phyloP scores from a whole-genome alignment of 495 filamentous ascomycete genomes.

The Podospora didyma region DNA sequence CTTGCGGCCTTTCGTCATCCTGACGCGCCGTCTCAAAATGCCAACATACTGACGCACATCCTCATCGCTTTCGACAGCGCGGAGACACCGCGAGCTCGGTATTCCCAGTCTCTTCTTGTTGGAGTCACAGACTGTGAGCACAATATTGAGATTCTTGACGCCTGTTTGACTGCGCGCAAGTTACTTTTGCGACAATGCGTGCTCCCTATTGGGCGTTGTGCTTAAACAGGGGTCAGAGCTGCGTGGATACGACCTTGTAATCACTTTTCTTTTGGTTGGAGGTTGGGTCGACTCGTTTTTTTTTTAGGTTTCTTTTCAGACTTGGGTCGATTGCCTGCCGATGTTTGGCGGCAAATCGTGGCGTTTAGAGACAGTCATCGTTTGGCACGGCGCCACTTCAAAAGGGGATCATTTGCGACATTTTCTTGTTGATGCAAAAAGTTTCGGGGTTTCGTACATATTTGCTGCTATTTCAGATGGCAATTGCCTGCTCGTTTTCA shows the following conservation, averaged over 20 bases:
- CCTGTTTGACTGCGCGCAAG: not conserved
- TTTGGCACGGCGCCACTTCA: slow-evolving; percentile 2
- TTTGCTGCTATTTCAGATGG: slow-evolving; percentile 20
- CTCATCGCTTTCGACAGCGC: not conserved
- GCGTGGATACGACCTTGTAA: not conserved
- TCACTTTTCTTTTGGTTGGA: not conserved
- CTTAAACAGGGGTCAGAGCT: no score
- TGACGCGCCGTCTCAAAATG: no score
- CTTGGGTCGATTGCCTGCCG: not conserved
- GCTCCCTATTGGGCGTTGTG: not conserved
- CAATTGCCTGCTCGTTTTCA: slow-evolving; percentile 9
- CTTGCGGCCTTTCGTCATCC: not conserved
- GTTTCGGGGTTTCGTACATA: slow-evolving; percentile 23
- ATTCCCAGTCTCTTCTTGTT: not conserved
- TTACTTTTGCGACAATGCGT: not conserved
- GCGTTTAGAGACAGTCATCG: slow-evolving; percentile 11
- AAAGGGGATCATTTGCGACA: slow-evolving; percentile 14
- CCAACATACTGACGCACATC: no score
- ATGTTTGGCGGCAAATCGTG: not conserved
- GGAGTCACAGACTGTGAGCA: not conserved
- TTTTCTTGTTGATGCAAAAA: slow-evolving; percentile 21
- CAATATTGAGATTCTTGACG: not conserved
- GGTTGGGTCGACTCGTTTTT: slow-evolving; percentile 1
- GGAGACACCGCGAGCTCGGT: not conserved
- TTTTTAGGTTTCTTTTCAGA: slow-evolving; percentile 5